Evolutionary conservation across 495 filamentous ascomycete species (phyloP), one percentile per base, ranked within the genome.

Genomic region (Penicillium salamii): DNA sequence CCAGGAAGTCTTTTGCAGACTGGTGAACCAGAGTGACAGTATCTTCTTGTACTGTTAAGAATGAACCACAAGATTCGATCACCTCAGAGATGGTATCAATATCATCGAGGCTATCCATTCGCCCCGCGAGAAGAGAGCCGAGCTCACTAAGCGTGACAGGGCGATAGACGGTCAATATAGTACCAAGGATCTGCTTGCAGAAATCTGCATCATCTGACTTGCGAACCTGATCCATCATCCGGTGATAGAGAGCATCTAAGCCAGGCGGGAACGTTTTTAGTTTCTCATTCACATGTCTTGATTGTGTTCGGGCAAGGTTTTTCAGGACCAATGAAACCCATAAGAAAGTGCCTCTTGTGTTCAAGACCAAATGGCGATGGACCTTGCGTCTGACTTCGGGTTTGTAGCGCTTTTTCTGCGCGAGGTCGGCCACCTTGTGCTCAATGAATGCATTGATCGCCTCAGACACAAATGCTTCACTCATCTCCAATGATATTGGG

Each of bases 251-350:
- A 13, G 17, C 23, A 47, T 48, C 3, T 2, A 64, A n/a, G 37
- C 7, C 69, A 53, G 14, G 46, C 3, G 20, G 26, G 7, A 15
- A 71, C 43, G 46, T 67, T 17, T 41, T 12, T 1, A 62, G 12
- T 14, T 43, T 52, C 15, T 37, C 34, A 5, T 19, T 15, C 36
- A 42, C 41, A 28, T 33, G 3, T 45, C 38, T 11, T 14, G 28
- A 23, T 12, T 17, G 13, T 23, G 21, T 34, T 23, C 38, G 31
- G 1, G 23, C 21, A 8, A 66, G 54, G 2, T 63, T 29, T 33
- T 65, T 1, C 18, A 37, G 59, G 7, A 66, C 66, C 11, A 72
- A 42, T 24, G 61, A 57, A 5, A 68, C 69, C 68, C 59, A 73
- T 2, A 73, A 58, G 46, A 71, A 73, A 6, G 61, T 71, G 5